Conservation (phyloP, 192 early-diverging fungal genomes). For the Umbelopsis isabellina region DNA sequence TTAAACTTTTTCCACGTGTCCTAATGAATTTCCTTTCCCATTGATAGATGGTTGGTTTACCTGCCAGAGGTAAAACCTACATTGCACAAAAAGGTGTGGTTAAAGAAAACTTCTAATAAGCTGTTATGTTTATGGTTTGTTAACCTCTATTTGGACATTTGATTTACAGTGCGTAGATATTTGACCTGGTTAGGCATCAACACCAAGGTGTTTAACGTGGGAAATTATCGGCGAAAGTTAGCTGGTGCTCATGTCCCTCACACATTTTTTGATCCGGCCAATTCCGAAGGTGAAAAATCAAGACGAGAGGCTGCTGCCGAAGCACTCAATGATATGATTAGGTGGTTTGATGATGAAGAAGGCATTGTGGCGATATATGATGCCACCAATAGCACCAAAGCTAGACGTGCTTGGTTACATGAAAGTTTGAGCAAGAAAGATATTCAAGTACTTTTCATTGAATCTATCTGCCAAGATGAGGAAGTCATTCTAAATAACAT, state of each 20-base stretch:
- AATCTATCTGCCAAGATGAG: conserved; percentile 89
- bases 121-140: too few relatives aligned
- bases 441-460: conserved; percentile 94
- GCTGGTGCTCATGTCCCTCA: conserved; percentile 82
- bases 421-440: conserved; percentile 69
- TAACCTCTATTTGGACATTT: not conserved
- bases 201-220: conserved; percentile 96
- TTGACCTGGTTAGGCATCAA: conserved; percentile 94
- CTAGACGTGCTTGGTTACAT: conserved; percentile 73
- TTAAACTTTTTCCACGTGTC: too few relatives aligned
- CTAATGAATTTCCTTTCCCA: too few relatives aligned
- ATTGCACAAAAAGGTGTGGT: conserved; percentile 85
- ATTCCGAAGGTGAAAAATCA: conserved; percentile 69
- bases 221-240: conserved; percentile 93
- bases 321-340: conserved; percentile 92
- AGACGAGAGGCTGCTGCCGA: conserved; percentile 79
- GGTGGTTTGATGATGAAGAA: conserved; percentile 83
- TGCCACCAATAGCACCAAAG: conserved; percentile 92
- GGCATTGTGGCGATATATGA: conserved; percentile 94
- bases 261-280: conserved; percentile 90
- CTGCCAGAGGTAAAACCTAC: conserved; percentile 96
- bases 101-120: too few relatives aligned
- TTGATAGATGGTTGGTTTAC: conserved; percentile 84
- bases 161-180: conserved; percentile 79
- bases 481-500: conserved; percentile 87